Evolutionary conservation across 2,329 filamentous ascomycete genomes (phyloP), one percentile per base, ranked within the genome.

Genomic region (Exophiala viscosa): DNA sequence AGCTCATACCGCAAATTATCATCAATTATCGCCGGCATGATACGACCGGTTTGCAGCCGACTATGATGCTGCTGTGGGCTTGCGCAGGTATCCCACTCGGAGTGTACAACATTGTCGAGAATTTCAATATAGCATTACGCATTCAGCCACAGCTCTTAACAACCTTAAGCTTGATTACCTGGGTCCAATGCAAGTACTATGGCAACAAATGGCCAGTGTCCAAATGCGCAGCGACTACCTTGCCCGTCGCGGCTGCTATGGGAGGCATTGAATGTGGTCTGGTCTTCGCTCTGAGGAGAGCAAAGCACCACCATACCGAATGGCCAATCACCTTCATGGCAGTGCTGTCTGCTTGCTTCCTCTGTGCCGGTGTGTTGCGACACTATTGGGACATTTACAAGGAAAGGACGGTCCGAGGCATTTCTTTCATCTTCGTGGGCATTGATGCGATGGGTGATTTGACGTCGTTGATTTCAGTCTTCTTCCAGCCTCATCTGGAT

Each of bases 11-110:
- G 0, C 85, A 88, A 64, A 86, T 88, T 44, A 66, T 84, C 32
- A 79, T 86, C 62, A 88, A 88, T 62, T 82, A 84, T 61, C 76
- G 79, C 3, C 74, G 84, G 1, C 83, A 87, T 65, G 76, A 86
- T 70, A 83, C 84, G 1, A 78, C 74, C 0, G 85, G 84, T 0
- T 73, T 88, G 0, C 84, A 87, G 45, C 77, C 81, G 0, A 81
- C 81, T 0, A 87, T 88, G 84, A 87, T 88, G 84, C 78, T 88
- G 65, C 73, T 87, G 2, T 88, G 85, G 78, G 82, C 83, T 0
- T 80, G 76, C 70, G 85, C 85, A 1, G 85, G 85, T 0, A 80
- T 87, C 0, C 84, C 84, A 0, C 71, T 88, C 0, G 85, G 85
- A 2, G 77, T 81, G 10, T 82, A 82, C 65, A 81, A 80, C 58